A percentile compares a stretch with the other conserved stretches of the same genome.
Evolutionary conservation across 768 basidiomycete genomes (phyloP).

Genomic region (Kwoniella pini): DNA sequence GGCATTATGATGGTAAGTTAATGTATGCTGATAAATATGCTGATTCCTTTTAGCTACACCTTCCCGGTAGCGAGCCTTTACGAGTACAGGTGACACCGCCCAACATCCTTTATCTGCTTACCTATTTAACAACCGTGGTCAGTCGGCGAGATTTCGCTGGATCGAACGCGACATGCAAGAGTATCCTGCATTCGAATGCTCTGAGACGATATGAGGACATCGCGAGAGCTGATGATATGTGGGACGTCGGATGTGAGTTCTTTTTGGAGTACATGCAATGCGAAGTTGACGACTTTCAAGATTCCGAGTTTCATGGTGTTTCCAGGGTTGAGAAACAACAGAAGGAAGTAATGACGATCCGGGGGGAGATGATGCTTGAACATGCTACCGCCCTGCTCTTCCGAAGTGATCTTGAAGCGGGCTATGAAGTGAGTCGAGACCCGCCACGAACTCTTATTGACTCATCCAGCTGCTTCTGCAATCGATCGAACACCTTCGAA

Average conservation of each 20-base stretch:
- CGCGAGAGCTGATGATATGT: slow-evolving; percentile 37
- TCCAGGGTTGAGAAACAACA: slow-evolving; percentile 7
- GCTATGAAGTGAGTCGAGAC: slow-evolving; percentile 27
- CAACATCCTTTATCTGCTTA: slow-evolving; percentile 31
- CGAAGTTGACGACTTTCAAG: slow-evolving; percentile 13
- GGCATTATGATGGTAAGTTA: slow-evolving; percentile 28
- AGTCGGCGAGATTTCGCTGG: slow-evolving; percentile 36
- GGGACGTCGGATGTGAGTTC: slow-evolving; percentile 44
- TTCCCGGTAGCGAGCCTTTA: slow-evolving; percentile 6
- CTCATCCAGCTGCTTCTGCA: slow-evolving; percentile 8
- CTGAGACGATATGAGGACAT: slow-evolving; percentile 21
- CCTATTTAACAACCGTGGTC: slow-evolving; percentile 34
- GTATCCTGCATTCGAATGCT: slow-evolving; percentile 23
- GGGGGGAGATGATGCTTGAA: slow-evolving; percentile 39
- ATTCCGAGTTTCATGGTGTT: slow-evolving; percentile 22
- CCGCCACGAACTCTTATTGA: not conserved
- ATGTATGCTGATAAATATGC: not conserved
- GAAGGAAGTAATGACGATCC: slow-evolving; percentile 16
- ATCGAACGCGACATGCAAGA: slow-evolving; percentile 22
- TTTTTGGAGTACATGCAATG: not conserved
- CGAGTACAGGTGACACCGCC: slow-evolving; percentile 38
- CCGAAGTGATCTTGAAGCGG: slow-evolving; percentile 24
- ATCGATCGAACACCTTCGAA: slow-evolving; percentile 14
- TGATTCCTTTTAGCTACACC: slow-evolving; percentile 5
- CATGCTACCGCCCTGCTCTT: slow-evolving; percentile 27